These are phyloP conservation scores for Discostella stelligera DNA, from an alignment of 352 stramenopile genomes.

Conservation along the genomic window DNA sequence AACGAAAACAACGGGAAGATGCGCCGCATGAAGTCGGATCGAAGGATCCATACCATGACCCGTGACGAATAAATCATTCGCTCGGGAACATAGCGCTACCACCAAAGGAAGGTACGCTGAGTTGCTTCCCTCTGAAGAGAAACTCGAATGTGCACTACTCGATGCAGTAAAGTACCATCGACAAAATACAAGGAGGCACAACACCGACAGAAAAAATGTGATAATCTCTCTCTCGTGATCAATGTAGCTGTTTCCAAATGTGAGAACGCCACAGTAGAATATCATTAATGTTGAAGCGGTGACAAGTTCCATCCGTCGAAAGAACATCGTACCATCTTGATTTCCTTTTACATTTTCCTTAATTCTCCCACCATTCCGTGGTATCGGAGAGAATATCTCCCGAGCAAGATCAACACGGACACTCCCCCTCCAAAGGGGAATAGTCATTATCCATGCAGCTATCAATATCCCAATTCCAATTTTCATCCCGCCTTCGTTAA, in stretches of 20 bases:
- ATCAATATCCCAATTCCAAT: conserved; percentile 56
- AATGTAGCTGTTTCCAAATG: conserved; percentile 83
- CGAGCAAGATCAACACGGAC: conserved; percentile 18
- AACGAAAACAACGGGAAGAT: conserved; percentile 63
- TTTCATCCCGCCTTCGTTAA: conserved; percentile 77
- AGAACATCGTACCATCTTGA: conserved; percentile 1
- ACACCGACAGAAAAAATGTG: conserved; percentile 61
- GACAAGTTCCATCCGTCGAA: conserved; percentile 22
- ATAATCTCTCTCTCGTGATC: conserved; percentile 66
- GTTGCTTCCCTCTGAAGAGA: background rate
- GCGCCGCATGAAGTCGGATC: conserved; percentile 66
- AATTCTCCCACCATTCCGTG: conserved; percentile 6
- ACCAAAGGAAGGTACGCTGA: conserved; percentile 47
- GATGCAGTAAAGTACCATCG: conserved; percentile 41
- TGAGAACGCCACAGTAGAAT: conserved; percentile 71
- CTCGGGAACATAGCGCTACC: conserved; percentile 53
- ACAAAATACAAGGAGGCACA: conserved; percentile 56
- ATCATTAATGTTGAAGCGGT: conserved; percentile 53
- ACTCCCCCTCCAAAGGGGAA: conserved; percentile 38
- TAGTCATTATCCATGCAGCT: conserved; percentile 46
- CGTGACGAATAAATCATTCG: conserved; percentile 60
- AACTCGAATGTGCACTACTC: background rate
- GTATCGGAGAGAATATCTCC: background rate
- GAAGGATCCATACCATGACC: conserved; percentile 78
- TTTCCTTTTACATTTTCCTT: conserved; percentile 10